A percentile compares a stretch with the other conserved stretches of the same genome.
These are phyloP conservation scores for Citrus maxima DNA, from an alignment of 345 rosid species.

Conservation along the genomic window DNA sequence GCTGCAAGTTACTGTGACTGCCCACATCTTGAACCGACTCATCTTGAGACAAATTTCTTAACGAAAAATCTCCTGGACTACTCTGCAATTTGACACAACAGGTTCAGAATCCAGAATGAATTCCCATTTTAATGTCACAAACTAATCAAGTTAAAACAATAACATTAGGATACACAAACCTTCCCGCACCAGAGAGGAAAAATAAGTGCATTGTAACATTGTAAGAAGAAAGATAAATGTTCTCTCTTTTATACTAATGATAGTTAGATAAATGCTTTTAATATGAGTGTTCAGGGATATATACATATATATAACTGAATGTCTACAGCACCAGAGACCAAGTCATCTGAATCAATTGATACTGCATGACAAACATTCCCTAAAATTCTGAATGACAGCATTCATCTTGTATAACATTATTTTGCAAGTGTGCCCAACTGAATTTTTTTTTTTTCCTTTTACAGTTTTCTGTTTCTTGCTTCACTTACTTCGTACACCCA, in stretches of 20 bases:
- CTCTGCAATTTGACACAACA: conserved; percentile 27
- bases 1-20: conserved; percentile 26
- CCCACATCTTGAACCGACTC: conserved; percentile 23
- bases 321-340: background rate
- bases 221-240: background rate
- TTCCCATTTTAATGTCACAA: background rate
- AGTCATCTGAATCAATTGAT: background rate
- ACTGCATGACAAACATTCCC: background rate
- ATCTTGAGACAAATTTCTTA: conserved; percentile 16
- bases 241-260: background rate
- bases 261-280: background rate
- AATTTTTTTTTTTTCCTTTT: background rate
- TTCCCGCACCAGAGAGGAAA: background rate
- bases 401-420: background rate
- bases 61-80: conserved; percentile 28
- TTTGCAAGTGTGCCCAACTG: background rate
- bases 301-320: background rate
- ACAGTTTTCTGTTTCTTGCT: background rate
- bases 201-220: background rate
- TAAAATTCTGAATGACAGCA: background rate
- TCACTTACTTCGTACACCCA: background rate
- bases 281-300: background rate
- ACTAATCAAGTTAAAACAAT: background rate
- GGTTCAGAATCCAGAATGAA: conserved; percentile 12
- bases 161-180: background rate